Evolutionary conservation across 2,329 filamentous ascomycete species (phyloP), one percentile per base, ranked within the genome.

Genomic region (Pestalotiopsis sp.): DNA sequence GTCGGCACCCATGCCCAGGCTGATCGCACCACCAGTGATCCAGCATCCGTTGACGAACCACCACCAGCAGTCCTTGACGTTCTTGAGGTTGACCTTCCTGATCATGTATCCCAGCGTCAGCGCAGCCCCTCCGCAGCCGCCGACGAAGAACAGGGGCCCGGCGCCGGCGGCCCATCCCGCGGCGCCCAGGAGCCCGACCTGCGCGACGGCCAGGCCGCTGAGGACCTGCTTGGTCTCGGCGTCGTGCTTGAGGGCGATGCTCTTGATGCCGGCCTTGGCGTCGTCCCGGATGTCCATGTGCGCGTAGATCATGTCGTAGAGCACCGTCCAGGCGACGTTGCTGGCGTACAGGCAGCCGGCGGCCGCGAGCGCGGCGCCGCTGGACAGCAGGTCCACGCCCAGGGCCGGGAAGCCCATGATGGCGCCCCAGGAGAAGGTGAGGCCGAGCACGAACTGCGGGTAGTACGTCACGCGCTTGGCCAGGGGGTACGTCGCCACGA

Each of bases 261-360:
- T 93, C 83, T 95, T 97, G 81, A 97, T 96, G 9, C 94, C 94
- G 0, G 91, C 93, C 79, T 94, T 94, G 70, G 86, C 90, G 76
- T 97, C 94, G 74, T 97, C 93, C 75, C 91, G 91, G 78, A 95
- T 92, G 75, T 97, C 94, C 90, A 96, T 95, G 78, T 97, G 94
- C 14, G 94, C 94, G 79, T 97, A 97, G 39, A 97, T 94, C 89
- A 96, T 97, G 78, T 97, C 94, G 79, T 97, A 97, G 52, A 97
- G 81, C 31, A 97, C 87, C 0, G 93, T 97, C 94, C 94, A 97
- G 3, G 93, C 90, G 27, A 96, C 85, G 74, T 94, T 96, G 58
- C 92, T 94, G 12, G 87, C 82, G 77, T 97, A 97, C 63, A 97
- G 82, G 68, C 88, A 88, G 2, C 85, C 88, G 1, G 92, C 92